These are phyloP conservation scores for Nematocida ironsii DNA, from an alignment of 371 early-diverging fungal species.

Conservation along the genomic window DNA sequence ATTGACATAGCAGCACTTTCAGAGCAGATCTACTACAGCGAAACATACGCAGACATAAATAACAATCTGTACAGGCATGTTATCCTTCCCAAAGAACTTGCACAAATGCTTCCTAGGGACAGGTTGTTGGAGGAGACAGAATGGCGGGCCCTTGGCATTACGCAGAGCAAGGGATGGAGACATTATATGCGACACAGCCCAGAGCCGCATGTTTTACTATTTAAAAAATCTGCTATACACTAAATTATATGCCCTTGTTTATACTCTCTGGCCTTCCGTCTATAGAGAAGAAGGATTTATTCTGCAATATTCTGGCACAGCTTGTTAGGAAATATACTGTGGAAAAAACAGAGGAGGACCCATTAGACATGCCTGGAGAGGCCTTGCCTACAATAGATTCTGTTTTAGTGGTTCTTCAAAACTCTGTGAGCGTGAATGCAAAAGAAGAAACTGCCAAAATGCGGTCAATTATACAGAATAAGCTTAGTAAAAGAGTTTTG, in stretches of 20 bases:
- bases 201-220: constrained; percentile 79
- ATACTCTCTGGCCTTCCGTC: constrained; percentile 49
- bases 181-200: constrained; percentile 80
- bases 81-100: constrained; percentile 73
- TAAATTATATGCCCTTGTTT: constrained; percentile 50
- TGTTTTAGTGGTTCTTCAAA: constrained; percentile 35
- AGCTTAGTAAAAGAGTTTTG: constrained; percentile 6
- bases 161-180: constrained; percentile 78
- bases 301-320: background rate
- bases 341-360: background rate
- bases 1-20: constrained; percentile 7
- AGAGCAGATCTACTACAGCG: constrained; percentile 72
- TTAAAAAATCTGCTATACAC: constrained; percentile 69
- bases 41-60: constrained; percentile 71
- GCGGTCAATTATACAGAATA: constrained; percentile 32
- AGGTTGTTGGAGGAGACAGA: constrained; percentile 74
- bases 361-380: background rate
- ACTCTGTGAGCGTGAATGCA: constrained; percentile 18
- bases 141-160: constrained; percentile 76
- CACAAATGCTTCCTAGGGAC: constrained; percentile 60
- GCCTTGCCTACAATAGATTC: background rate
- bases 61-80: constrained; percentile 72
- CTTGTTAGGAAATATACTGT: background rate
- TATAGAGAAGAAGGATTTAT: constrained; percentile 21
- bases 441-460: constrained; percentile 31